Base-by-base conservation (phyloP, 495 filamentous ascomycete species). In the Neurospora sp. region DNA sequence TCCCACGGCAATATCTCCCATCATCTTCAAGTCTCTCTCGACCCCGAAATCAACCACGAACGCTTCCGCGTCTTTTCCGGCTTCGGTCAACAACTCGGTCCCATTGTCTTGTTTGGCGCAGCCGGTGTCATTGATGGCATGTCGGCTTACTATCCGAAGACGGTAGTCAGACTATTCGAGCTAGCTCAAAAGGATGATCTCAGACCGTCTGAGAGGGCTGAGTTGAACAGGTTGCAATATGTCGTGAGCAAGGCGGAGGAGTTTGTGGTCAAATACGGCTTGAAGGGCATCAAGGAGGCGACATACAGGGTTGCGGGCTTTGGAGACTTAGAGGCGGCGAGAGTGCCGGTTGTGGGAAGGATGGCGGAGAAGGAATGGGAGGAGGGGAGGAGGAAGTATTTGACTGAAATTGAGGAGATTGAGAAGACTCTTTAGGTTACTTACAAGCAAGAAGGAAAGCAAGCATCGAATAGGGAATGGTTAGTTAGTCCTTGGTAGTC, bases 101-200 rank as follows among this genome's bases (percentile, higher is more conserved):
- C 90, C 0, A 85, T 88, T 16, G 78, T 91, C 3, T 72, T 83
- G n/a, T 81, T 91, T 9, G 89, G 89, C 44, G 85, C 85, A 20
- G 88, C 84, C 2, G 90, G 89, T 16, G 87, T 88, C 1, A 91
- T 92, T 70, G 90, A 91, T 72, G 90, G 89, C 7, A 81, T 89
- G 41, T 87, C 89, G 0, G 88, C 85, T 0, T 85, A 89, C 79
- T 91, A 87, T 78, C 90, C 90, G 4, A 87, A 86, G 72, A 86
- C 83, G 0, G 85, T 91, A 0, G 87, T 90, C 14, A 76, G 82
- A 27, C 77, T 92, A 2, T 89, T 86, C 76, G 75, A 82, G 2
- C 76, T 90, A 3, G 81, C 82, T 16, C 77, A 79, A 8, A 81
- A 81, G 71, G 82, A 74, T 0, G 71, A 73, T 6, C 69, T 75